Base-by-base conservation (phyloP, 1,284 basidiomycete species). In the Heterobasidion annosum region DNA sequence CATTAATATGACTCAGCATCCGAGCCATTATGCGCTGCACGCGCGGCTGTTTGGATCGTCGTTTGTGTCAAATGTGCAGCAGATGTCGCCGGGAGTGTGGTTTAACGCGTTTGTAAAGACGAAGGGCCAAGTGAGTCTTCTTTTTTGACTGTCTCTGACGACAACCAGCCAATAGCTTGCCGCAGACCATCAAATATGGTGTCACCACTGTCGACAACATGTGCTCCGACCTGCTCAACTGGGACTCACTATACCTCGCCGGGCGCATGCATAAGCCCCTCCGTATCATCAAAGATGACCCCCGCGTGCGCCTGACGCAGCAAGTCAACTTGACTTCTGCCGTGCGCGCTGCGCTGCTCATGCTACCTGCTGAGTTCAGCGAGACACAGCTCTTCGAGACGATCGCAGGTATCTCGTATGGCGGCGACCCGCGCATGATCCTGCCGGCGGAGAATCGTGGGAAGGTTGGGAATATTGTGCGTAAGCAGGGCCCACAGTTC, bases 221-320 rank as follows among this genome's bases (percentile, higher is more conserved):
- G 34, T 93, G 90, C 62, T 79, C 83, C 1, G 97, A 99, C 67
- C 74, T 99, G 44, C 76, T 95, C 45, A 90, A 93, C 64, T 99
- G 97, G 96, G 81, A 85, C 47, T 85, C 92, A 16, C 79, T 99
- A 8, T 99, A 99, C 70, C 83, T 98, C 48, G 89, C 93, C 1
- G 97, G 96, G 0, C 81, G 96, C 19, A 93, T 99, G 85, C 96
- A 99, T 72, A 99, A 99, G 69, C 96, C 97, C 0, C 77, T 94
- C 50, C 83, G 91, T 47, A 91, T 94, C 61, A 88, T 97, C 68
- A 85, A 82, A 65, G 87, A 92, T 64, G 89, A 95, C 66, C 84
- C 92, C 0, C 83, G 90, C 40, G 91, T 98, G n/a, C 81, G 88
- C 48, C 75, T 93, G 43, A 93, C 95, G 2, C 91, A 96, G 65